These are phyloP conservation scores for Lichtheimia corymbifera DNA, from an alignment of 371 early-diverging fungal genomes.

Conservation along the genomic window DNA sequence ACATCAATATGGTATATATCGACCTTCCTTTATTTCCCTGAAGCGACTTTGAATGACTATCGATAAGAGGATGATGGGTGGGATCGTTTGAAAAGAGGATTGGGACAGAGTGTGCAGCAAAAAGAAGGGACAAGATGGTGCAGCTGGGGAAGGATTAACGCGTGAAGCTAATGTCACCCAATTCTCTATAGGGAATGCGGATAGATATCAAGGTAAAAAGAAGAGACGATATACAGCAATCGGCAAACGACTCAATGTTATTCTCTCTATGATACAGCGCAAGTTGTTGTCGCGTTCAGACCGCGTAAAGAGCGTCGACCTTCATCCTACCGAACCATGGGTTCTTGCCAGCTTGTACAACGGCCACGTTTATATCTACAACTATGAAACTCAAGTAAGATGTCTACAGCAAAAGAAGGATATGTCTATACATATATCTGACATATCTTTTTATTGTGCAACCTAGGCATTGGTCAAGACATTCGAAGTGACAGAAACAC, in stretches of 20 bases:
- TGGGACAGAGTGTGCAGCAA: too few relatives aligned
- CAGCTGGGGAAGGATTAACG: too few relatives aligned
- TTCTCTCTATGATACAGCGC: conserved; percentile 41
- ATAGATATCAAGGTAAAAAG: conserved; percentile 62
- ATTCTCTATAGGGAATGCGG: conserved; percentile 57
- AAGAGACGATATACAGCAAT: background rate
- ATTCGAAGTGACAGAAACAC: conserved; percentile 92
- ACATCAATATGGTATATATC: too few relatives aligned
- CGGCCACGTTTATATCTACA: conserved; percentile 97
- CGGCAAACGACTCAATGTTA: background rate
- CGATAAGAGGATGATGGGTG: too few relatives aligned
- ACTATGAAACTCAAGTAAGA: conserved; percentile 95
- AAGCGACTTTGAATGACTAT: too few relatives aligned
- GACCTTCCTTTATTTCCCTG: too few relatives aligned
- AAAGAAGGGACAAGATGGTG: too few relatives aligned
- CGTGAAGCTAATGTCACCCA: too few relatives aligned
- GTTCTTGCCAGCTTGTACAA: conserved; percentile 96
- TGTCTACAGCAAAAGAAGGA: background rate
- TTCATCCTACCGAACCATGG: conserved; percentile 99
- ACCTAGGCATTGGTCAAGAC: conserved; percentile 83
- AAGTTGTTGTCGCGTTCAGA: conserved; percentile 86
- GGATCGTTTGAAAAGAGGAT: too few relatives aligned
- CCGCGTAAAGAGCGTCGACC: conserved; percentile 97
- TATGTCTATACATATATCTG: background rate
- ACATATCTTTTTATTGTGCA: too few relatives aligned